Evolutionary conservation across 495 filamentous ascomycete genomes (phyloP).

Genomic region (Schizothecium vesticola): DNA sequence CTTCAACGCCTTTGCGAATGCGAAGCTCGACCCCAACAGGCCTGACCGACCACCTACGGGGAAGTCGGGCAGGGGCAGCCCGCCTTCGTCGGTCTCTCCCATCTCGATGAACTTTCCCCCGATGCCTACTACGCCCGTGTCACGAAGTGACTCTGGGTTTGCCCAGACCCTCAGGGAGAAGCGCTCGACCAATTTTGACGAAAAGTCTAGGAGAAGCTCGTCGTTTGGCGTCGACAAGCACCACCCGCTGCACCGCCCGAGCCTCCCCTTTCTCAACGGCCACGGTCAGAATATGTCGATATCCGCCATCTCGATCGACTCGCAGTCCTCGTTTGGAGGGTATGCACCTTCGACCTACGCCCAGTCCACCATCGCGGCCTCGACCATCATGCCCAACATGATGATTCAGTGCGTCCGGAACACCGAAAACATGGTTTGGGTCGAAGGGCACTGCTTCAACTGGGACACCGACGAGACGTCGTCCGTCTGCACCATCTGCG

Average conservation of each 20-base stretch:
- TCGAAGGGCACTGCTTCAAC: slow-evolving; percentile 89
- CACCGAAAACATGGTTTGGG: slow-evolving; percentile 81
- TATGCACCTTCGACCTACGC: slow-evolving; percentile 97
- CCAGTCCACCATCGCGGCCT: slow-evolving; percentile 95
- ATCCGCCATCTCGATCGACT: slow-evolving; percentile 72
- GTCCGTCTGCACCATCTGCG: slow-evolving; percentile 76
- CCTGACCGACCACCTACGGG: slow-evolving; percentile 75
- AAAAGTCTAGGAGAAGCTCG: slow-evolving; percentile 76
- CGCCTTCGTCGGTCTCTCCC: slow-evolving; percentile 82
- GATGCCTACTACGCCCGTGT: slow-evolving; percentile 65
- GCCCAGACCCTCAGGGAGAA: slow-evolving; percentile 85
- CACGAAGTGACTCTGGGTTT: slow-evolving; percentile 86
- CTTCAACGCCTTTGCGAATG: slow-evolving; percentile 87
- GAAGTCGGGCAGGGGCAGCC: slow-evolving; percentile 69
- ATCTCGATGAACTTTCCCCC: slow-evolving; percentile 74
- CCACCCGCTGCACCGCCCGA: slow-evolving; percentile 67
- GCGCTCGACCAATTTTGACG: slow-evolving; percentile 90
- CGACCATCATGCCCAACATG: slow-evolving; percentile 91
- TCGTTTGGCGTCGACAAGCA: slow-evolving; percentile 78
- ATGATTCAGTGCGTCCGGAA: slow-evolving; percentile 78
- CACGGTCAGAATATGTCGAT: slow-evolving; percentile 79
- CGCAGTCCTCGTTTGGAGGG: slow-evolving; percentile 62
- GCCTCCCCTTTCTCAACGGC: slow-evolving; percentile 71
- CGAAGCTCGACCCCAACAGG: slow-evolving; percentile 59
- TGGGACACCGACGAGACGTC: slow-evolving; percentile 62